These are phyloP conservation scores for Myrmaecium sp. DNA, from an alignment of 2,329 filamentous ascomycete genomes.

Conservation along the genomic window DNA sequence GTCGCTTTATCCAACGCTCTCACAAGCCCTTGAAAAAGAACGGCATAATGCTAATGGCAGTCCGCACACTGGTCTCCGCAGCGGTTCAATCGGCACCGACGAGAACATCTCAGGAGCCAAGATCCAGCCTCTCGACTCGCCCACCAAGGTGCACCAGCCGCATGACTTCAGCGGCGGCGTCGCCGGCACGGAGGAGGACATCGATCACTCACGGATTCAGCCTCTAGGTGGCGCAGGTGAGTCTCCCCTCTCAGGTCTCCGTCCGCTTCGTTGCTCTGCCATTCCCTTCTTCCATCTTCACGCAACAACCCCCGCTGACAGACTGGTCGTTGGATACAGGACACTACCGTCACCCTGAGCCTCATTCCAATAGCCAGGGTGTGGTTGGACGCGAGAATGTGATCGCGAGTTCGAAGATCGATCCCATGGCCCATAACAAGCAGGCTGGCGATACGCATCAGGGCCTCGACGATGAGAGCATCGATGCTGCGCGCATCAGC, in stretches of 20 bases:
- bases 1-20: too few species aligned
- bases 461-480: slow-evolving; percentile 10
- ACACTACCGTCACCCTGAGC: slow-evolving; percentile 8
- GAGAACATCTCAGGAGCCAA: slow-evolving; percentile 8
- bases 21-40: too few species aligned
- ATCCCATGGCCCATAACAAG: slow-evolving; percentile 7
- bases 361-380: slow-evolving; percentile 10
- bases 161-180: slow-evolving; percentile 7
- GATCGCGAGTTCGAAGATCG: slow-evolving; percentile 10
- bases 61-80: too few species aligned
- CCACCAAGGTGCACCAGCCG: slow-evolving; percentile 5
- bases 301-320: neutral
- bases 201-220: slow-evolving; percentile 10
- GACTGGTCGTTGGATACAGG: slow-evolving; percentile 3
- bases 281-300: neutral
- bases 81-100: slow-evolving; percentile 2
- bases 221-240: slow-evolving; percentile 9
- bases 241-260: neutral
- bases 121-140: slow-evolving; percentile 9
- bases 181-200: slow-evolving; percentile 7
- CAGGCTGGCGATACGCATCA: neutral
- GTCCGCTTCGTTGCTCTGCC: neutral
- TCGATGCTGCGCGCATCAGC: slow-evolving; percentile 9
- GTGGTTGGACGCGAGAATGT: slow-evolving; percentile 11
- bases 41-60: too few species aligned